A percentile compares a stretch with the other conserved stretches of the same genome.
These are phyloP conservation scores for Pseudocercospora crystallina DNA, from an alignment of 2,329 filamentous ascomycete genomes.

Conservation along the genomic window DNA sequence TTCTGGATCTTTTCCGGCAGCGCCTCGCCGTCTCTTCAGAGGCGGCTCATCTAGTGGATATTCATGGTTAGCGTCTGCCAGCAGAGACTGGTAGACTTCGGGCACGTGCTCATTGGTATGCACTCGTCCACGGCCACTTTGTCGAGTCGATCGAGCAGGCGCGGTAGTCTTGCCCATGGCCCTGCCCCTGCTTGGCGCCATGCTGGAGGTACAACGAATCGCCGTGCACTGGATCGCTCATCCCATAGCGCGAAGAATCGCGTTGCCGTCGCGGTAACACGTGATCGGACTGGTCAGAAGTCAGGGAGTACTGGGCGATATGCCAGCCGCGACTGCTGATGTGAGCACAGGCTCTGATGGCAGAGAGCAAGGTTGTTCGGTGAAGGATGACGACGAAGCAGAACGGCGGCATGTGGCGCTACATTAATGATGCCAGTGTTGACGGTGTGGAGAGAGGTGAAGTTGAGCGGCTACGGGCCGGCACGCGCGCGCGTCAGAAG, in stretches of 20 bases:
- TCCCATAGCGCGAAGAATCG: background rate
- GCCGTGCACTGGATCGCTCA: background rate
- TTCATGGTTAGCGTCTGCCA: constrained; percentile 27
- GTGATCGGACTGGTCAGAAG: background rate
- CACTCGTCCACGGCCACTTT: constrained; percentile 15
- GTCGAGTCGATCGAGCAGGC: constrained; percentile 9
- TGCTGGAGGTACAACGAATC: constrained; percentile 9
- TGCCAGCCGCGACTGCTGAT: background rate
- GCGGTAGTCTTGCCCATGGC: constrained; percentile 17
- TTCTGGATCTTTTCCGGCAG: background rate
- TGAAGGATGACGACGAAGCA: background rate
- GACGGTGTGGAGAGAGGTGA: background rate
- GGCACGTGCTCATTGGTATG: constrained; percentile 12
- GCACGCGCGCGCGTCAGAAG: too few species aligned
- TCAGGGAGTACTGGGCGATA: background rate
- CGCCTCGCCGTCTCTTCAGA: constrained; percentile 29
- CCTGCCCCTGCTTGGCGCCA: constrained; percentile 34
- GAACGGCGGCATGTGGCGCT: background rate
- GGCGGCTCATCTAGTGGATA: constrained; percentile 22
- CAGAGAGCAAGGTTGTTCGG: background rate
- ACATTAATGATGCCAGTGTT: background rate
- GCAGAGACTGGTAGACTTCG: constrained; percentile 32
- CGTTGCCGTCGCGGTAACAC: constrained; percentile 2
- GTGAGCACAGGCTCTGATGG: background rate
- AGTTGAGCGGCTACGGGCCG: background rate